A percentile compares a stretch with the other conserved stretches of the same genome.
These are phyloP conservation scores for Umbelopsis ramanniana DNA, from an alignment of 192 early-diverging fungal genomes.

Conservation along the genomic window DNA sequence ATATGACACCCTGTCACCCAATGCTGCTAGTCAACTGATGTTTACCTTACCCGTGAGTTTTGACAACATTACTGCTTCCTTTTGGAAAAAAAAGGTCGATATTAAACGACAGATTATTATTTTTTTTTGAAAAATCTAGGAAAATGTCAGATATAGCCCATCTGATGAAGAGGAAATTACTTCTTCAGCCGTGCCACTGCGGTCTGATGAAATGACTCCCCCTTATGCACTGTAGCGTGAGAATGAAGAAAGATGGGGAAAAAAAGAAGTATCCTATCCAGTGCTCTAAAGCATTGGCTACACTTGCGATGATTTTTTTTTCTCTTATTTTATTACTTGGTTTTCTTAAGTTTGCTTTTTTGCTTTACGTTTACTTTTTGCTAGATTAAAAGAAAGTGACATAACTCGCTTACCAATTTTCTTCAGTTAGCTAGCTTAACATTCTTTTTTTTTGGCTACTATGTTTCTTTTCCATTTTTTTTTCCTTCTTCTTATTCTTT, in stretches of 20 bases:
- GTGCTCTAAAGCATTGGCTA: no score
- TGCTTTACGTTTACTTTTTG: background rate
- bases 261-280: background rate
- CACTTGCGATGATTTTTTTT: no score
- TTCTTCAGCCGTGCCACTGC: background rate
- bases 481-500: background rate
- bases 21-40: constrained; percentile 13
- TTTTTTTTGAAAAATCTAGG: background rate
- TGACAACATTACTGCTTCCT: no score
- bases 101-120: no score
- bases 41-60: constrained; percentile 7
- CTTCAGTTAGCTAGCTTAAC: background rate
- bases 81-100: no score
- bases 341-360: background rate
- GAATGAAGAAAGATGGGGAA: background rate
- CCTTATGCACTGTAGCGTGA: constrained; percentile 9
- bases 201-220: constrained; percentile 12
- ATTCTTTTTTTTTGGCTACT: background rate
- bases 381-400: no score
- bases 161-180: constrained; percentile 14
- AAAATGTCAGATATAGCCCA: constrained; percentile 8
- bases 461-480: background rate
- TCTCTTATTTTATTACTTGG: no score
- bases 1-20: constrained; percentile 3
- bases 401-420: no score